A percentile compares a stretch with the other conserved stretches of the same genome.
These are phyloP conservation scores for Colletotrichum horii DNA, from an alignment of 2,329 filamentous ascomycete species.

Conservation along the genomic window DNA sequence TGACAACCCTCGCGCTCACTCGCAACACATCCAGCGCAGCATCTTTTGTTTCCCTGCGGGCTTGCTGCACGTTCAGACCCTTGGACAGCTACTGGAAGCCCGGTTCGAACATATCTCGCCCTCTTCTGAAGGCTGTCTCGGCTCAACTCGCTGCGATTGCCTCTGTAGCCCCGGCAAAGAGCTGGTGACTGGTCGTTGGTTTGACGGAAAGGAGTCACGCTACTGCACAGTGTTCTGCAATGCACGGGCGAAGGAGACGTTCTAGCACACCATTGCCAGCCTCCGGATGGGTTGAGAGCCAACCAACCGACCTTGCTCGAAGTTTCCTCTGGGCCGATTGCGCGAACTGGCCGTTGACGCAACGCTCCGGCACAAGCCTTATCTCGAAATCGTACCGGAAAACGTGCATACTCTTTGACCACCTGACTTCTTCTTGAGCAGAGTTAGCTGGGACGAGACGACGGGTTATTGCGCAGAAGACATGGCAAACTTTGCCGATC, in stretches of 20 bases:
- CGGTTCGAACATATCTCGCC: neutral
- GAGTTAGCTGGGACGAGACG: slow-evolving; percentile 11
- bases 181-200: neutral
- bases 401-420: neutral
- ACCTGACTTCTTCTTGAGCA: neutral
- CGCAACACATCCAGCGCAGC: neutral
- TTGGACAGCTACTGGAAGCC: neutral
- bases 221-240: slow-evolving; percentile 1
- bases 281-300: neutral
- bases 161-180: neutral
- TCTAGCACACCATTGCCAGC: neutral
- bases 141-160: neutral
- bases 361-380: neutral
- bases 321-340: neutral
- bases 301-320: neutral
- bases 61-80: neutral
- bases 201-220: neutral
- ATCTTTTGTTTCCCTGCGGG: neutral
- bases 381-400: neutral
- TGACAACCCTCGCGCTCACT: neutral
- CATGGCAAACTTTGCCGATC: slow-evolving; percentile 13
- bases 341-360: neutral
- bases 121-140: neutral
- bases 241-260: neutral
- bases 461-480: slow-evolving; percentile 3